Base-by-base conservation (phyloP, 768 basidiomycete genomes). In the Hypholoma sublateritium region DNA sequence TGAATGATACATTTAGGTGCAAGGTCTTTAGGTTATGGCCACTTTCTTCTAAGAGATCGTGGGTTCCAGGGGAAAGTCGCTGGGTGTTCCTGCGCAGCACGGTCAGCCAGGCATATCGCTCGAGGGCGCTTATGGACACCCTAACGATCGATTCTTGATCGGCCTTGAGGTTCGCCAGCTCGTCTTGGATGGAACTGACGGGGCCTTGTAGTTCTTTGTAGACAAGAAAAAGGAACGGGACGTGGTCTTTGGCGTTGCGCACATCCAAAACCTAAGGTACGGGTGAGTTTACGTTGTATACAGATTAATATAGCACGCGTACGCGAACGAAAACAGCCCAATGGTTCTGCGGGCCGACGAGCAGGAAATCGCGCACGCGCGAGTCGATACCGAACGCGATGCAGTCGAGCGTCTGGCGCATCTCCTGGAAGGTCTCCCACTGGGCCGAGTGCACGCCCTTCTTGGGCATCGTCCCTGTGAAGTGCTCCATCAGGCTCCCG, bases 51-150 rank as follows among this genome's bases (percentile, higher is more conserved):
- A 41, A 24, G n/a, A 32, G 39, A 17, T 53, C 45, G 11, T 46
- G 24, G 11, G 22, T 32, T 35, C 34, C 35, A 0, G 72, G 63
- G n/a, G 66, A 50, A 7, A 77, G 55, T 7, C 65, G 63, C 55
- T 71, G 72, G 2, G 61, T 50, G 55, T 78, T 78, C 43, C 66
- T 42, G 4, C 63, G 44, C 48, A 78, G 65, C 16, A 77, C 61
- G 49, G 65, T 69, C 52, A 72, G 62, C 14, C 76, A 50, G 1
- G 69, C 60, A 48, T 73, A 69, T 25, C 75, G 71, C 59, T 77
- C 76, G 22, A 74, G 61, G n/a, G 65, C 63, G 2, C 67, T 66
- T 12, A 67, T 67, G 22, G 45, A 22, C 14, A 46, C 21, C 7
- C 5, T 58, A 57, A 9, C 65, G 56, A 0, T 49, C 19, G 8